Base-by-base conservation (phyloP, 495 filamentous ascomycete species). In the Aspergillus steynii region DNA sequence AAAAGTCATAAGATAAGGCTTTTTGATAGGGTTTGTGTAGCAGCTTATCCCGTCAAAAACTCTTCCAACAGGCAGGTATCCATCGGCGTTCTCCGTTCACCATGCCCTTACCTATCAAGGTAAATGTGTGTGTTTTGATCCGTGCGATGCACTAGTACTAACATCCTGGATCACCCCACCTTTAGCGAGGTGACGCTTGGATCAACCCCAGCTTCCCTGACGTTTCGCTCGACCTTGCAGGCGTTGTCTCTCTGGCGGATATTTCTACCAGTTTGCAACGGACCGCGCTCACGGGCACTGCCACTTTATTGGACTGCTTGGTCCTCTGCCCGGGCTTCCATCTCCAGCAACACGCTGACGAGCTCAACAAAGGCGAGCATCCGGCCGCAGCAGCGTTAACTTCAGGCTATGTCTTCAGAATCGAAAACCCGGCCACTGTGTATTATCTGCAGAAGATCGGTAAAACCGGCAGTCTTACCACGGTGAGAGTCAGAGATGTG, bases 251-350 rank as follows among this genome's bases (percentile, higher is more conserved):
- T 7, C 12, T 55, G 25, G 50, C 50, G 2, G 84, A 88, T 64
- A 75, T 88, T 26, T 68, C 76, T 12, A 82, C 79, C 5, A 77
- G 84, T 20, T 76, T 80, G 0, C 65, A 82, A 34, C 77, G 85
- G 26, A 88, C 85, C 4, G 79, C 76, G 15, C 73, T 85, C 29
- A 80, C 78, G 3, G 85, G 86, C 50, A 79, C 76, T 2, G 74
- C 82, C 0, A 74, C 73, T 5, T 78, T 78, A 65, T 67, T 84
- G 0, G 86, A 88, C 67, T 69, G 68, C 25, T 69, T 88, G 5
- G 66, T 86, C 28, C 74, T 88, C 0, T 83, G 81, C 15, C 86
- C 86, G 0, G 85, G 85, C 2, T 63, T 88, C 49, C 85, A 88
- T 72, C 79, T 79, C 53, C 84, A 88, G 61, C 85, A 88, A 63